Percentiles rank a stretch among this genome's conserved stretches.
phyloP scores from a whole-genome alignment of 2,329 filamentous ascomycete species.

The Pseudocercospora eumusae region DNA sequence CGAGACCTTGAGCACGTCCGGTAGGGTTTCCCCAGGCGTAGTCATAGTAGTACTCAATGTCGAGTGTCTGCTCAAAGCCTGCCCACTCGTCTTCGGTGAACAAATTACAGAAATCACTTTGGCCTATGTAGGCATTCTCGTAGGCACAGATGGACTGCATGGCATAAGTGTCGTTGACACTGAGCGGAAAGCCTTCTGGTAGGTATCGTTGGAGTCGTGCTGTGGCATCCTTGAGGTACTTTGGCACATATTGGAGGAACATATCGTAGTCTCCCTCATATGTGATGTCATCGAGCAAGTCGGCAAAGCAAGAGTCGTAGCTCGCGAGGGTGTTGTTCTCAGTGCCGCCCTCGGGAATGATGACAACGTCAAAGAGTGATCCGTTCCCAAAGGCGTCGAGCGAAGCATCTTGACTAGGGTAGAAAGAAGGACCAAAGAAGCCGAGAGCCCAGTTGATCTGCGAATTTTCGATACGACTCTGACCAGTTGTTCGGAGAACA shows the following conservation, averaged over 20 bases:
- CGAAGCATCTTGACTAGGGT: conserved; percentile 41
- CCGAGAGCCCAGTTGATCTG: conserved; percentile 56
- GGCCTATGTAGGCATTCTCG: conserved; percentile 54
- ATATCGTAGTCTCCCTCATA: conserved; percentile 48
- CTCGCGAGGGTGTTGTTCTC: conserved; percentile 58
- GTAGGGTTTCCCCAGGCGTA: conserved; percentile 49
- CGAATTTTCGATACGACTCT: conserved; percentile 58
- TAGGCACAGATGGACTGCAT: conserved; percentile 57
- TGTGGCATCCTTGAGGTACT: conserved; percentile 51
- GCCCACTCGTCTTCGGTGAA: conserved; percentile 58
- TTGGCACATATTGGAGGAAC: conserved; percentile 48
- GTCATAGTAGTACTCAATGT: conserved; percentile 55
- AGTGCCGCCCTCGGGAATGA: conserved; percentile 54
- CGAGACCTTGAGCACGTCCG: conserved; percentile 56
- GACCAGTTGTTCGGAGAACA: conserved; percentile 56
- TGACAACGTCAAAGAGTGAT: conserved; percentile 48
- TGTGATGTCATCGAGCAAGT: conserved; percentile 39
- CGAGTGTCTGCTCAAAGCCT: conserved; percentile 56
- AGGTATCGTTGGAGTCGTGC: conserved; percentile 51
- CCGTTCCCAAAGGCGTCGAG: conserved; percentile 46
- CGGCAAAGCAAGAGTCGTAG: conserved; percentile 54
- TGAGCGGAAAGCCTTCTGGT: conserved; percentile 53
- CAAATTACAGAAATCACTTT: conserved; percentile 55
- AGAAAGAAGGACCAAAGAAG: conserved; percentile 55
- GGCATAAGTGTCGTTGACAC: conserved; percentile 48